A percentile compares a stretch with the other conserved stretches of the same genome.
Evolutionary conservation across 1,284 basidiomycete genomes (phyloP).

Genomic region (Albatrellus sp.): DNA sequence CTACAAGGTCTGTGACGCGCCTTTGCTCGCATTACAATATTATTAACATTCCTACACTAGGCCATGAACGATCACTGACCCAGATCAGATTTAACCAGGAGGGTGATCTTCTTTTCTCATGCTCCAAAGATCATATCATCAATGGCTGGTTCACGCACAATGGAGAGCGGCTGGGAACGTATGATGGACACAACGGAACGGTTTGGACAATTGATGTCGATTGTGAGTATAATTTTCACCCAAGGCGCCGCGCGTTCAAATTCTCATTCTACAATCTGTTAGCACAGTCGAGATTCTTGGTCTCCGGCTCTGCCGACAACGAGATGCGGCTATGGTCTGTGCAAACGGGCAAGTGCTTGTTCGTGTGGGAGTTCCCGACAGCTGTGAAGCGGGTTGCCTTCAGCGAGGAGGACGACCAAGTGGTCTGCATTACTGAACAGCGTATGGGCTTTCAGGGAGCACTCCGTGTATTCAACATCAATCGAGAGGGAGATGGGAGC

Average conservation of each 20-base stretch:
- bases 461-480: slow-evolving; percentile 85
- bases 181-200: slow-evolving; percentile 91
- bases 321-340: slow-evolving; percentile 88
- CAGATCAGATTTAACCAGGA: slow-evolving; percentile 95
- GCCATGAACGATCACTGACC: slow-evolving; percentile 97
- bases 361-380: slow-evolving; percentile 95
- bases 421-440: slow-evolving; percentile 94
- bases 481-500: slow-evolving; percentile 67
- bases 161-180: slow-evolving; percentile 94
- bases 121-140: slow-evolving; percentile 91
- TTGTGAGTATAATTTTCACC: slow-evolving; percentile 42
- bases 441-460: slow-evolving; percentile 84
- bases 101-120: slow-evolving; percentile 92
- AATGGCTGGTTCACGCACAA: slow-evolving; percentile 99
- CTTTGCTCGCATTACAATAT: neutral
- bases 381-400: slow-evolving; percentile 93
- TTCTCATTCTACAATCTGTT: slow-evolving; percentile 3
- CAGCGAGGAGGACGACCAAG: slow-evolving; percentile 76
- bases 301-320: slow-evolving; percentile 89
- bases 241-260: neutral
- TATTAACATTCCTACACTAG: slow-evolving; percentile 24
- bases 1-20: slow-evolving; percentile 6
- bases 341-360: slow-evolving; percentile 81
- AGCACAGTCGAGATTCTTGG: slow-evolving; percentile 79
- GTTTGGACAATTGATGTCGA: slow-evolving; percentile 97